phyloP scores from a whole-genome alignment of 192 early-diverging fungal species.

The Linderina pennispora region DNA sequence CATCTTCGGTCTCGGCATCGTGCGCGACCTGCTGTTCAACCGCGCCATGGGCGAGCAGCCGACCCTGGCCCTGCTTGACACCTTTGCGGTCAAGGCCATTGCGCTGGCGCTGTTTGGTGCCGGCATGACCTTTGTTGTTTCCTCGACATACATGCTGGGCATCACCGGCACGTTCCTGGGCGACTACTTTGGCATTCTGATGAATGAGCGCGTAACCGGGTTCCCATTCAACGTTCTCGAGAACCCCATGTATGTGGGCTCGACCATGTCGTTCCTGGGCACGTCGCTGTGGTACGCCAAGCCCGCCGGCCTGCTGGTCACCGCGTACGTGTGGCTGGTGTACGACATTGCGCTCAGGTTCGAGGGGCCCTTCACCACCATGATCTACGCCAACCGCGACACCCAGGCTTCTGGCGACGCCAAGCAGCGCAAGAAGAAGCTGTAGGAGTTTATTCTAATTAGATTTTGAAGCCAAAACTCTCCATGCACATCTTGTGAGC shows the following conservation, averaged over 20 bases:
- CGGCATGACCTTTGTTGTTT: constrained; percentile 72
- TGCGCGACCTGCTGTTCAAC: constrained; percentile 77
- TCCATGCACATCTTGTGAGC: constrained; percentile 89
- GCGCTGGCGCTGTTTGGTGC: constrained; percentile 48
- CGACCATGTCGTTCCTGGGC: constrained; percentile 78
- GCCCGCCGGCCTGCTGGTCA: constrained; percentile 67
- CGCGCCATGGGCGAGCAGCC: constrained; percentile 67
- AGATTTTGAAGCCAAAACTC: constrained; percentile 90
- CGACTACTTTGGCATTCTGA: constrained; percentile 92
- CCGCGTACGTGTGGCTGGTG: constrained; percentile 64
- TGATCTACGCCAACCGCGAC: constrained; percentile 67
- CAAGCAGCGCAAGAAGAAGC: constrained; percentile 25
- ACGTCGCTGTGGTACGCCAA: constrained; percentile 70
- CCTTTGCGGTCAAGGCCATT: constrained; percentile 37
- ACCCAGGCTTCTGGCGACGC: neutral
- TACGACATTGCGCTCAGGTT: constrained; percentile 70
- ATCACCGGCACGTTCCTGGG: constrained; percentile 91
- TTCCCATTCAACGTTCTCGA: constrained; percentile 91
- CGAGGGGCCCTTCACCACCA: constrained; percentile 79
- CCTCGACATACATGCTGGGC: constrained; percentile 81
- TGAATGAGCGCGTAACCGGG: constrained; percentile 75
- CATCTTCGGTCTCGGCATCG: constrained; percentile 76
- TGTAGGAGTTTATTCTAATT: constrained; percentile 8
- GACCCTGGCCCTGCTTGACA: constrained; percentile 42
- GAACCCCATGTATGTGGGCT: constrained; percentile 95